These are phyloP conservation scores for Boeremia exigua DNA, from an alignment of 2,329 filamentous ascomycete genomes.

Conservation along the genomic window DNA sequence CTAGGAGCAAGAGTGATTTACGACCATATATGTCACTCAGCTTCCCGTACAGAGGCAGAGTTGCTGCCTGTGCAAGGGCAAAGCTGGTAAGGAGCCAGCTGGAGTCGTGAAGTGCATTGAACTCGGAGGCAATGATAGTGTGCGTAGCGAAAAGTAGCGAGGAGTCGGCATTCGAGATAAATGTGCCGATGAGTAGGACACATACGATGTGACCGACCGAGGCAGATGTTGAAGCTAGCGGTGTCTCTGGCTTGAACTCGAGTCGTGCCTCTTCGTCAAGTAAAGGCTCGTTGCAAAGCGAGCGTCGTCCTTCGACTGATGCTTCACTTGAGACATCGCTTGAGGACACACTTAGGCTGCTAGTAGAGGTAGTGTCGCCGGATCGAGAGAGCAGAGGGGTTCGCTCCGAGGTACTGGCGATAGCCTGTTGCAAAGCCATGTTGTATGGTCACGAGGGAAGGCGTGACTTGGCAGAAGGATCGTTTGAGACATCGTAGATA, in stretches of 20 bases:
- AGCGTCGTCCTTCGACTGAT: neutral
- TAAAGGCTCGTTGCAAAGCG: neutral
- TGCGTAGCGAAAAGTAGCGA: slow-evolving; percentile 72
- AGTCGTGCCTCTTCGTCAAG: slow-evolving; percentile 22
- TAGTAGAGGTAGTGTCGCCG: neutral
- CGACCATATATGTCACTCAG: slow-evolving; percentile 55
- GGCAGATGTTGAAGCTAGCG: neutral
- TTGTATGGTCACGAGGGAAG: slow-evolving; percentile 1
- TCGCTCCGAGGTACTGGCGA: slow-evolving; percentile 3
- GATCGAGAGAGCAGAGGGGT: slow-evolving; percentile 16
- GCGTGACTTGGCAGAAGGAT: neutral
- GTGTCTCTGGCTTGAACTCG: neutral
- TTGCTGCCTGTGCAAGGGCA: slow-evolving; percentile 51
- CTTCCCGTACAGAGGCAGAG: slow-evolving; percentile 51
- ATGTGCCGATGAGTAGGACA: slow-evolving; percentile 49
- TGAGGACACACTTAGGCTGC: slow-evolving; percentile 3
- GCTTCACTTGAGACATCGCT: slow-evolving; percentile 4
- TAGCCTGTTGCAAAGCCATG: slow-evolving; percentile 8
- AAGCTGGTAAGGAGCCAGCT: slow-evolving; percentile 56
- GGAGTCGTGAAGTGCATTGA: slow-evolving; percentile 50
- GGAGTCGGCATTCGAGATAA: slow-evolving; percentile 69
- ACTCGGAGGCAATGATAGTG: slow-evolving; percentile 58
- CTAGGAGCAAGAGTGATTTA: slow-evolving; percentile 47
- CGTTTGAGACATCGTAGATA: neutral
- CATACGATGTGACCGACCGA: slow-evolving; percentile 22